Evolutionary conservation across 2,329 filamentous ascomycete genomes (phyloP), one percentile per base, ranked within the genome.

Genomic region (Coleophoma crateriformis): DNA sequence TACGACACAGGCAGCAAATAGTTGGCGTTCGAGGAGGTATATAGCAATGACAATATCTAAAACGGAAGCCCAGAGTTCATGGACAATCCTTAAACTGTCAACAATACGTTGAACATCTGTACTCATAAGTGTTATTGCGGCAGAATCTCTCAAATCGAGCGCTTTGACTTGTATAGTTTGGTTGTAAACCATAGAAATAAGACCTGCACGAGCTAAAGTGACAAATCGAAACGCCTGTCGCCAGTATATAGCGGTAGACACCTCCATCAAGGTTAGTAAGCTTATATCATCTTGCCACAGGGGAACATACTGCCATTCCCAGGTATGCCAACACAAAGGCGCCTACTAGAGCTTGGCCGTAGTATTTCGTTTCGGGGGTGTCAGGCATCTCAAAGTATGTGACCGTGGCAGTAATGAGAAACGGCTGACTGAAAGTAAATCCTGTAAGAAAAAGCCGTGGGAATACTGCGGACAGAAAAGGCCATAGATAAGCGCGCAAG

Each of bases 51-150:
- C 32, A 4, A 47, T 27, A 32, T 54, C 19, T 4, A 54, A 34
- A 7, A 41, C 3, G 22, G 32, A 17, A 14, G 44, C 53, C 53
- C 53, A 54, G 4, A 47, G 19, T 5, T 54, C 50, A 49, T 68
- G 68, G 15, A 50, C 33, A 12, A 20, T 7, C 11, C 15, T 33
- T 7, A 46, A 46, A 17, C 11, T 37, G 7, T 20, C 27, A 7
- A 17, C 38, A 22, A 54, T 54, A 20, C 42, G 35, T 40, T 53
- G 54, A 12, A 58, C 52, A 45, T 59, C 57, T 17, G 50, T 50
- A n/a, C 62, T 37, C 59, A 62, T 62, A n/a, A 61, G 45, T 20
- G 60, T 58, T 3, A 61, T 44, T 6, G 57, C 57, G 19, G 53
- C 51, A 3, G 57, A 55, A 32, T 58, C 54, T 17, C 56, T 50